A percentile compares a stretch with the other conserved stretches of the same genome.
These are phyloP conservation scores for Castanea sativa DNA, from an alignment of 306 rosid species.

Conservation along the genomic window DNA sequence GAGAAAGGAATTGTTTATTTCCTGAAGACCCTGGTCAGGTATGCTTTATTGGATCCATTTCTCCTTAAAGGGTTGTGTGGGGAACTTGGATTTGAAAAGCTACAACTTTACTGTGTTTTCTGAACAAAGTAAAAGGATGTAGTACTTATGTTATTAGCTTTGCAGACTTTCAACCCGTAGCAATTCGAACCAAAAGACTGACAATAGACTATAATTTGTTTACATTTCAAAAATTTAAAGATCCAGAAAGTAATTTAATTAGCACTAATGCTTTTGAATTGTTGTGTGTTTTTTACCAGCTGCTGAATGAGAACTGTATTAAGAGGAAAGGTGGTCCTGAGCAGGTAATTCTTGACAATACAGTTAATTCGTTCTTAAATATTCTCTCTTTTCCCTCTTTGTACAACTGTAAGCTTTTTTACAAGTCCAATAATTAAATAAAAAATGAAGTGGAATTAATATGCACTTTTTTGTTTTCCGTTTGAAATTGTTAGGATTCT, in stretches of 20 bases:
- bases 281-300: constrained; percentile 31
- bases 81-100: constrained; percentile 27
- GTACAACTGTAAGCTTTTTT: background rate
- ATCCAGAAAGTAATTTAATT: background rate
- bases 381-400: background rate
- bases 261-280: background rate
- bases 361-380: background rate
- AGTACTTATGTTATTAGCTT: constrained; percentile 27
- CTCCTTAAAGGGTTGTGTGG: constrained; percentile 25
- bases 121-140: constrained; percentile 19
- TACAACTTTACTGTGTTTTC: constrained; percentile 12
- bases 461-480: background rate
- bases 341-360: constrained; percentile 34
- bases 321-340: constrained; percentile 64
- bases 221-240: background rate
- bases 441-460: background rate
- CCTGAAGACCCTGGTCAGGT: constrained; percentile 99
- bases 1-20: constrained; percentile 81
- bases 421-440: background rate
- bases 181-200: constrained; percentile 7
- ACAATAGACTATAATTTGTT: background rate
- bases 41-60: constrained; percentile 53
- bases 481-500: constrained; percentile 39
- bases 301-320: constrained; percentile 74
- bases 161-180: constrained; percentile 17